phyloP scores from a whole-genome alignment of 495 filamentous ascomycete genomes.

The Pyrenula aspistea region DNA sequence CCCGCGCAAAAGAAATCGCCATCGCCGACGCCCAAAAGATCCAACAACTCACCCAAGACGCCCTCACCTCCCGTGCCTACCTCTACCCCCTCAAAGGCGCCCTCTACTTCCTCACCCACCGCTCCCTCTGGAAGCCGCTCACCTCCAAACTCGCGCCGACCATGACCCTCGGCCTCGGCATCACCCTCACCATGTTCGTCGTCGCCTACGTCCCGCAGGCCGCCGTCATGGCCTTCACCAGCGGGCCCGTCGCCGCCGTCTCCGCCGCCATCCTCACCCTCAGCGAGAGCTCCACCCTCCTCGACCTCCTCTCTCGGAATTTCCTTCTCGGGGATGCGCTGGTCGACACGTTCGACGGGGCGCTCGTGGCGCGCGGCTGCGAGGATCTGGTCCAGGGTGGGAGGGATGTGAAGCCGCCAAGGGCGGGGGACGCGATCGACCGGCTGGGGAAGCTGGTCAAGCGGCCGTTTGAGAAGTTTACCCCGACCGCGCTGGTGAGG shows the following conservation, averaged over 20 bases:
- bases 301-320: conserved; percentile 58
- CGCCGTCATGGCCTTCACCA: conserved; percentile 63
- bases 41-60: conserved; percentile 41
- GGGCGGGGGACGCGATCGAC: conserved; percentile 42
- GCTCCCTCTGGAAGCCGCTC: conserved; percentile 50
- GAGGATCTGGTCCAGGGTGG: conserved; percentile 54
- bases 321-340: conserved; percentile 71
- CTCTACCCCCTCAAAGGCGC: conserved; percentile 83
- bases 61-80: conserved; percentile 64
- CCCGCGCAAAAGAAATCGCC: conserved; percentile 28
- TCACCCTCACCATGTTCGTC: conserved; percentile 71
- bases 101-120: conserved; percentile 50
- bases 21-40: conserved; percentile 24
- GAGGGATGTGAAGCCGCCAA: conserved; percentile 50
- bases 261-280: conserved; percentile 68
- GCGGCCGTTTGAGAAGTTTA: conserved; percentile 56
- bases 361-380: conserved; percentile 44
- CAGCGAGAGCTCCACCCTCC: conserved; percentile 68
- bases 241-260: conserved; percentile 72
- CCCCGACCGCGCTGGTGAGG: conserved; percentile 50
- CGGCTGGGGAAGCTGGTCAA: conserved; percentile 64
- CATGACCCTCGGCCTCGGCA: conserved; percentile 52
- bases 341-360: conserved; percentile 85
- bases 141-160: conserved; percentile 56
- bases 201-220: conserved; percentile 88